These are phyloP conservation scores for Punica granatum DNA, from an alignment of 345 rosid species.

Conservation along the genomic window DNA sequence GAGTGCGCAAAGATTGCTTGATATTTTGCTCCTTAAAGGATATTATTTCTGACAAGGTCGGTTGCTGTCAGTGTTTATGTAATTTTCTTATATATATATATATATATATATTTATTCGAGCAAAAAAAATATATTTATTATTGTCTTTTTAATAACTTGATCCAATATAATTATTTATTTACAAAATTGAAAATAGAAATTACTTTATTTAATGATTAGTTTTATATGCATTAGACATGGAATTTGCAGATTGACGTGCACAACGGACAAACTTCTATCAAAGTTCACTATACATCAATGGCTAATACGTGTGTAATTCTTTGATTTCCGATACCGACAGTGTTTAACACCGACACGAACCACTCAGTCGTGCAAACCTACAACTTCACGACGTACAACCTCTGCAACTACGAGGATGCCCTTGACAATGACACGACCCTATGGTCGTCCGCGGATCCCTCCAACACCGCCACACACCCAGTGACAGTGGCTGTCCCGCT, in stretches of 20 bases:
- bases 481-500: conserved; percentile 66
- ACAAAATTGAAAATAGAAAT: no score
- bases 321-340: conserved; percentile 32
- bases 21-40: not conserved
- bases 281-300: not conserved
- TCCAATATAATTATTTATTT: no score
- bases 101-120: no score
- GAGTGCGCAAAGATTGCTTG: not conserved
- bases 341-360: conserved; percentile 82
- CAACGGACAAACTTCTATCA: not conserved
- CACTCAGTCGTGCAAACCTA: conserved; percentile 87
- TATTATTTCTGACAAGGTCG: conserved; percentile 6
- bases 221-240: not conserved
- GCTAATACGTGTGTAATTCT: not conserved
- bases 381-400: conserved; percentile 59
- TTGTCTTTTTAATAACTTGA: no score
- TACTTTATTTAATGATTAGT: not conserved
- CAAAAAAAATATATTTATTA: no score
- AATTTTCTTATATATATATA: no score
- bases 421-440: conserved; percentile 40
- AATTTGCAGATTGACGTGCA: no score
- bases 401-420: conserved; percentile 55
- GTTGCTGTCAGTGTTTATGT: not conserved
- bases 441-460: conserved; percentile 74
- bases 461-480: conserved; percentile 45